These are phyloP conservation scores for Schizopora paradoxa DNA, from an alignment of 1,284 basidiomycete genomes.

Conservation along the genomic window DNA sequence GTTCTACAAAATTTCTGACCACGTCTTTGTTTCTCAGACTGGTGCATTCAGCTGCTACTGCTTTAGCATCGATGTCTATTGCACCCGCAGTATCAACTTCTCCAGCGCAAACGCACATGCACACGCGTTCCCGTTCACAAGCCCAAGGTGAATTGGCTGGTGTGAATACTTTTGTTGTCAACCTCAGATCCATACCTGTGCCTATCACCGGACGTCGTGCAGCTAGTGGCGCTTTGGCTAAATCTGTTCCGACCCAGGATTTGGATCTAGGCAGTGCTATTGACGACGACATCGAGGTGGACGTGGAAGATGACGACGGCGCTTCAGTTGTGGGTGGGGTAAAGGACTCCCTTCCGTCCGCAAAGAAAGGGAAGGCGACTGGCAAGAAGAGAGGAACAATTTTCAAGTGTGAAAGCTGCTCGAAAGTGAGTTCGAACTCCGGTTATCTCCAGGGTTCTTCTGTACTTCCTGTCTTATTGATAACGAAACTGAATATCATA, in stretches of 20 bases:
- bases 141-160: constrained; percentile 1
- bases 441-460: background rate
- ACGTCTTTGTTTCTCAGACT: no score
- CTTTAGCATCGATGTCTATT: background rate
- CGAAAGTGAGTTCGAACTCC: constrained; percentile 53
- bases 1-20: constrained; percentile 1
- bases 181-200: constrained; percentile 5
- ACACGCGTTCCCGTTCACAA: background rate
- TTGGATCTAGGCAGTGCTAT: background rate
- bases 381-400: constrained; percentile 76
- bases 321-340: constrained; percentile 34
- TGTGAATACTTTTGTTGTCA: background rate
- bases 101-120: constrained; percentile 11
- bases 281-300: constrained; percentile 18
- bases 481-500: no score
- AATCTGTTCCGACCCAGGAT: background rate
- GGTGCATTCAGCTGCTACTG: no score
- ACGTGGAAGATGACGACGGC: constrained; percentile 22
- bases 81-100: constrained; percentile 22
- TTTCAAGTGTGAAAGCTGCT: constrained; percentile 90
- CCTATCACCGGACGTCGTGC: background rate
- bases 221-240: background rate
- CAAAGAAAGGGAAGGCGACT: constrained; percentile 19
- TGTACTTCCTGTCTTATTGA: constrained; percentile 19
- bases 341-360: constrained; percentile 23